Conservation (phyloP, 2,329 filamentous ascomycete species). For the Xenosphaeropsis pyriputrescens region DNA sequence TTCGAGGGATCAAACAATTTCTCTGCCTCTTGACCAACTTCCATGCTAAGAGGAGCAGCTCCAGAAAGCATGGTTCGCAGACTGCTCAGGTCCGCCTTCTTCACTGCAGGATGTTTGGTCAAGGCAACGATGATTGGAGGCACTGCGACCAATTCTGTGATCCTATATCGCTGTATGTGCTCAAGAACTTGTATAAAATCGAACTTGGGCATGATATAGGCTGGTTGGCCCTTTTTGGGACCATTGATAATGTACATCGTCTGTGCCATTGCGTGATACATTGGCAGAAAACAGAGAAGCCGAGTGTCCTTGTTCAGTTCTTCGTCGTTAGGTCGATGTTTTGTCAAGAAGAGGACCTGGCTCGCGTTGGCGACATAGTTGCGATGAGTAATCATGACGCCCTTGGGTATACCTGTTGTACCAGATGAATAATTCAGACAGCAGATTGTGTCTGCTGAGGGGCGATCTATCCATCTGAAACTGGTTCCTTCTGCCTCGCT, state of each 20-base stretch:
- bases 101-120: conserved; percentile 53
- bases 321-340: conserved; percentile 30
- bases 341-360: conserved; percentile 35
- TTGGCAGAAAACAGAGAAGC: conserved; percentile 17
- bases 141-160: conserved; percentile 53
- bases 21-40: conserved; percentile 42
- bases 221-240: conserved; percentile 40
- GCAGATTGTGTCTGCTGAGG: conserved; percentile 36
- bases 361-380: conserved; percentile 18
- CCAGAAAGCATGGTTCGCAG: conserved; percentile 45
- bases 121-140: conserved; percentile 63
- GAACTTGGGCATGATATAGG: conserved; percentile 69
- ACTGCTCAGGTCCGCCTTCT: conserved; percentile 53
- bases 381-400: conserved; percentile 19
- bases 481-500: conserved; percentile 30
- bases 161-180: conserved; percentile 50
- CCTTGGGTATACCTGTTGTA: conserved; percentile 42
- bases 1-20: conserved; percentile 31
- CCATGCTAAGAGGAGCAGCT: conserved; percentile 51
- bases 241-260: conserved; percentile 50
- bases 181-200: conserved; percentile 60
- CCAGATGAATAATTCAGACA: conserved; percentile 30
- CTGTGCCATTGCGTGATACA: conserved; percentile 65
- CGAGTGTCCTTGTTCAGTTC: conserved; percentile 6
- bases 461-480: conserved; percentile 39